phyloP scores from a whole-genome alignment of 805 yeast genomes.

The Schwanniomyces yamadae region DNA sequence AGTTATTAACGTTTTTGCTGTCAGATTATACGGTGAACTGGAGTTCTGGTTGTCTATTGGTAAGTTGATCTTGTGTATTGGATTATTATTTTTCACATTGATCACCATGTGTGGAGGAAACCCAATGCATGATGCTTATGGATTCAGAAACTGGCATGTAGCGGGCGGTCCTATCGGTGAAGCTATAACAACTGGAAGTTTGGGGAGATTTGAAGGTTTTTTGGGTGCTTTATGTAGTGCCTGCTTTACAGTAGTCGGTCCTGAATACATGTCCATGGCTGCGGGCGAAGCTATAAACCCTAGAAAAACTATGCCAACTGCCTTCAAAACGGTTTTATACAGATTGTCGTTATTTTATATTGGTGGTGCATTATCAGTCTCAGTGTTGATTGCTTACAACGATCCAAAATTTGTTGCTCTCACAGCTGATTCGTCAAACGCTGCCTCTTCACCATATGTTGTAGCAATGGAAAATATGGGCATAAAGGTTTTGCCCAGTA shows the following conservation, averaged over 20 bases:
- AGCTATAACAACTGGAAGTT: conserved; percentile 32
- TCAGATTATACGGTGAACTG: conserved; percentile 49
- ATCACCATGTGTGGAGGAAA: conserved; percentile 40
- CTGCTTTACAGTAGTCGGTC: conserved; percentile 41
- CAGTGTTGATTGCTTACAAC: conserved; percentile 37
- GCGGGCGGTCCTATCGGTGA: conserved; percentile 41
- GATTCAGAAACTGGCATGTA: conserved; percentile 34
- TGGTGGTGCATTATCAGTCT: conserved; percentile 43
- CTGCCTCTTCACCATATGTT: conserved; percentile 33
- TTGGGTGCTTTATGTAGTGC: conserved; percentile 38
- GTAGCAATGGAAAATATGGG: conserved; percentile 56
- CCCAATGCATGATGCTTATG: conserved; percentile 33
- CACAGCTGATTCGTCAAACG: conserved; percentile 21
- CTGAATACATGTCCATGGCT: conserved; percentile 45
- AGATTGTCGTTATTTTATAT: conserved; percentile 45
- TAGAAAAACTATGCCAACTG: conserved; percentile 37
- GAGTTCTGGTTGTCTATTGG: conserved; percentile 47
- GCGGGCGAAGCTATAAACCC: conserved; percentile 46
- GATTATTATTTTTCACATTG: conserved; percentile 37
- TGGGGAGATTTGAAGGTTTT: conserved; percentile 44
- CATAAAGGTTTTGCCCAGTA: conserved; percentile 66
- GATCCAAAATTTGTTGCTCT: conserved; percentile 25
- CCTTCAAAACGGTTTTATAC: conserved; percentile 43
- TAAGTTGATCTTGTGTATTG: conserved; percentile 37
- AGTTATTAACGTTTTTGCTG: conserved; percentile 46